phyloP scores from a whole-genome alignment of 805 yeast genomes.

The Kodamaea kakaduensis region DNA sequence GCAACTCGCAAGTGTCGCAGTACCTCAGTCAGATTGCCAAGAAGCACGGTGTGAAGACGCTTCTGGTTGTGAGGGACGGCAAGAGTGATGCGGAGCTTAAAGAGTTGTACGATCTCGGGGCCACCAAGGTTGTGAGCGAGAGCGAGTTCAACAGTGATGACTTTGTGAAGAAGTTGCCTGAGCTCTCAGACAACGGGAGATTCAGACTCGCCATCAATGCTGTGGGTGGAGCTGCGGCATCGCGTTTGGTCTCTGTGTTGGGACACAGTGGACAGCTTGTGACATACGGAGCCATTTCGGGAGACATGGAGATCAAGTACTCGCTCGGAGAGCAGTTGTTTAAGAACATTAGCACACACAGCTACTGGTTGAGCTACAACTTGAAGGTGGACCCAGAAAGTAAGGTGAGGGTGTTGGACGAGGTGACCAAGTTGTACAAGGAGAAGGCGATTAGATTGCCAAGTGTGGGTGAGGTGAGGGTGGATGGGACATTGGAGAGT shows the following conservation, averaged over 20 bases:
- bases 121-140: slow-evolving; percentile 29
- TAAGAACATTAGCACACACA: slow-evolving; percentile 26
- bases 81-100: slow-evolving; percentile 21
- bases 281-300: slow-evolving; percentile 25
- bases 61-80: slow-evolving; percentile 28
- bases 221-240: slow-evolving; percentile 25
- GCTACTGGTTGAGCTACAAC: slow-evolving; percentile 33
- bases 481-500: slow-evolving; percentile 1
- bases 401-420: slow-evolving; percentile 52
- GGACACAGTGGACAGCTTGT: slow-evolving; percentile 25
- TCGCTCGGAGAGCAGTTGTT: slow-evolving; percentile 24
- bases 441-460: not conserved
- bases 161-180: slow-evolving; percentile 15
- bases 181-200: slow-evolving; percentile 16
- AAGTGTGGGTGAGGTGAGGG: not conserved
- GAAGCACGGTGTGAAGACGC: slow-evolving; percentile 21
- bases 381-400: slow-evolving; percentile 45
- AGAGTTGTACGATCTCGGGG: slow-evolving; percentile 26
- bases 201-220: slow-evolving; percentile 31
- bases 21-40: slow-evolving; percentile 28
- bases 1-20: slow-evolving; percentile 32
- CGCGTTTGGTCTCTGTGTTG: slow-evolving; percentile 20
- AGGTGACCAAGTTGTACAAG: slow-evolving; percentile 52
- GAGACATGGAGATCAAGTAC: slow-evolving; percentile 16
- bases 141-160: slow-evolving; percentile 19